A percentile compares a stretch with the other conserved stretches of the same genome.
phyloP scores from a whole-genome alignment of 306 rosid genomes.

The Carpinus viminea region DNA sequence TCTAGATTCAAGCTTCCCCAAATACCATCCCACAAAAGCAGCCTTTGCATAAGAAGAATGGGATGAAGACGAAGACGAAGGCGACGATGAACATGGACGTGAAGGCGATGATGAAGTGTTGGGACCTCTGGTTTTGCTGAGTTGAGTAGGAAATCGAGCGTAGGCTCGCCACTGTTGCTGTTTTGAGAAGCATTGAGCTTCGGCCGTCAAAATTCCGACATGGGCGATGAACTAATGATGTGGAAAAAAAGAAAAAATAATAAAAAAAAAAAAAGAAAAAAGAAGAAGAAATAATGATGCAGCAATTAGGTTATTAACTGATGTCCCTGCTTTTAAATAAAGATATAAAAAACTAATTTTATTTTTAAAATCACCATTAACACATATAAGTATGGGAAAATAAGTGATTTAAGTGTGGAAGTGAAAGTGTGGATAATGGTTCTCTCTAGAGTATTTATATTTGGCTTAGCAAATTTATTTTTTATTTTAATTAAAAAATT shows the following conservation, averaged over 20 bases:
- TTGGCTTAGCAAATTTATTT: too few species aligned
- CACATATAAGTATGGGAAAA: too few species aligned
- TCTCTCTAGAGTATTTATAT: too few species aligned
- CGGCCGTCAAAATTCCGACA: background rate
- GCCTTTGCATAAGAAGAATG: constrained; percentile 28
- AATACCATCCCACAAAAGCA: constrained; percentile 64
- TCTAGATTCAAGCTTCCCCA: constrained; percentile 46
- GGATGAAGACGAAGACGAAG: constrained; percentile 16
- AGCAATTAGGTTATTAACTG: too few species aligned
- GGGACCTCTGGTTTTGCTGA: constrained; percentile 14
- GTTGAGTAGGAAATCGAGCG: constrained; percentile 28
- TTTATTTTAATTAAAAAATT: too few species aligned
- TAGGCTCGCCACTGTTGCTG: constrained; percentile 34
- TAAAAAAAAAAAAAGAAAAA: too few species aligned
- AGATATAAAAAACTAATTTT: too few species aligned
- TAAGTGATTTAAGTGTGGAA: too few species aligned
- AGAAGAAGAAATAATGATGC: too few species aligned
- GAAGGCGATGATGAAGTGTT: background rate
- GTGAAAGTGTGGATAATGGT: too few species aligned
- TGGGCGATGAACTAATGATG: background rate
- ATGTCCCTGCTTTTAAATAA: too few species aligned
- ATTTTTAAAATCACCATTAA: too few species aligned
- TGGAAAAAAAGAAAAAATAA: background rate
- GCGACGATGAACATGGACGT: constrained; percentile 32
- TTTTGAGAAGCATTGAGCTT: background rate